phyloP scores from a whole-genome alignment of 2,329 filamentous ascomycete genomes.

The Alternaria sp. region DNA sequence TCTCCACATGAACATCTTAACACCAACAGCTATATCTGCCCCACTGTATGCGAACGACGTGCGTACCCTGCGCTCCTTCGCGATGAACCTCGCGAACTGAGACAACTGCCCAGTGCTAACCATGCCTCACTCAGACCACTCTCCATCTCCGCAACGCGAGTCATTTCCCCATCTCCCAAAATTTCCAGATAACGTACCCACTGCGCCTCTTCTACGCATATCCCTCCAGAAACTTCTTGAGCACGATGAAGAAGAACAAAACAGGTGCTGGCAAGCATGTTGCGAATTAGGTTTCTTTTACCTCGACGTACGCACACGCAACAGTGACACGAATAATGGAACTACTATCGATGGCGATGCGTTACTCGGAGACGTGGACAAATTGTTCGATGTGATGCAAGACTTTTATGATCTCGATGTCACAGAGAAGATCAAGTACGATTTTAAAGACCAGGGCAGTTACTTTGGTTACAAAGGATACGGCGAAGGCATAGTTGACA shows the following conservation, averaged over 20 bases:
- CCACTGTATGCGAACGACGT: conserved; percentile 2
- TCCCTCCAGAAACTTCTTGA: conserved; percentile 52
- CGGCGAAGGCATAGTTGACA: conserved; percentile 58
- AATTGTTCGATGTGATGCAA: conserved; percentile 57
- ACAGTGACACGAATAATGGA: neutral
- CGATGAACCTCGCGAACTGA: neutral
- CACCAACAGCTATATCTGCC: neutral
- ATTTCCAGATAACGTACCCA: conserved; percentile 53
- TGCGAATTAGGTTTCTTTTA: conserved; percentile 66
- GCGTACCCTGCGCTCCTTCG: neutral
- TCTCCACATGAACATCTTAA: neutral
- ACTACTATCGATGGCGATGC: conserved; percentile 44
- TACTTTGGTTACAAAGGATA: conserved; percentile 63
- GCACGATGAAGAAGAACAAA: conserved; percentile 45
- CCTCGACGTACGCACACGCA: conserved; percentile 54
- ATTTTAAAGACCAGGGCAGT: conserved; percentile 59
- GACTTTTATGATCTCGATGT: conserved; percentile 58
- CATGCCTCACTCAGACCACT: conserved; percentile 36
- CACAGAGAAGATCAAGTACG: conserved; percentile 64
- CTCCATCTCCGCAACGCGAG: conserved; percentile 18
- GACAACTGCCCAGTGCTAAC: neutral
- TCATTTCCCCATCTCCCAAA: conserved; percentile 48
- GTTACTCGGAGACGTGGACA: conserved; percentile 55
- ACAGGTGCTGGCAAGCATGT: conserved; percentile 53
- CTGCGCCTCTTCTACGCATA: conserved; percentile 53